These are phyloP conservation scores for Diaporthe humulicola DNA, from an alignment of 2,329 filamentous ascomycete species.

Conservation along the genomic window DNA sequence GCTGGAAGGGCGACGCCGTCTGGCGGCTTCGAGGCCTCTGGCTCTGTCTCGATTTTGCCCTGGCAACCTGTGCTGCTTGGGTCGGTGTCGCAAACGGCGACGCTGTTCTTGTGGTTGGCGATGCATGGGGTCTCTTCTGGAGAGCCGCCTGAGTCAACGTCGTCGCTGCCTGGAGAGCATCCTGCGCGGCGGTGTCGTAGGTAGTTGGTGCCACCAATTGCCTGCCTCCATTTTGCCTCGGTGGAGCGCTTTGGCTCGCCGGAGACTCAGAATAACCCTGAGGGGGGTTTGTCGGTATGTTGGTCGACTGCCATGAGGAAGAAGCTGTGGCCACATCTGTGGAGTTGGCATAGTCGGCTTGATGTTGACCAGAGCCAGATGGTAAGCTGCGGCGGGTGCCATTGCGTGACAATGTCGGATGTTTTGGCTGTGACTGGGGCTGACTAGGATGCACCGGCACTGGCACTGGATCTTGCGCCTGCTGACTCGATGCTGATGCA, in stretches of 20 bases:
- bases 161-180: constrained; percentile 34
- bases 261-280: constrained; percentile 21
- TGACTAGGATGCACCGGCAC: constrained; percentile 16
- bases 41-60: constrained; percentile 51
- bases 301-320: constrained; percentile 41
- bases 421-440: constrained; percentile 3
- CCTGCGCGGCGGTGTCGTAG: constrained; percentile 33
- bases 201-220: constrained; percentile 10
- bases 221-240: constrained; percentile 2
- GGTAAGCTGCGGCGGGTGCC: constrained; percentile 37
- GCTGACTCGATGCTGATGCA: constrained; percentile 6
- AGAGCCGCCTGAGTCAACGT: constrained; percentile 45
- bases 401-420: neutral
- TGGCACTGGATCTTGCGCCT: neutral
- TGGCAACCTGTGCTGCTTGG: constrained; percentile 42
- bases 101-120: constrained; percentile 46
- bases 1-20: constrained; percentile 42
- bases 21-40: constrained; percentile 51
- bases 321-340: neutral
- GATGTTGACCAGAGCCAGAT: constrained; percentile 29
- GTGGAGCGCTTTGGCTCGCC: neutral
- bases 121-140: constrained; percentile 47
- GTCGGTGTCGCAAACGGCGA: constrained; percentile 47
- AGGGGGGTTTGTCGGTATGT: neutral
- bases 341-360: constrained; percentile 2